These are phyloP conservation scores for Monascus ruber DNA, from an alignment of 2,329 filamentous ascomycete species.

Conservation along the genomic window DNA sequence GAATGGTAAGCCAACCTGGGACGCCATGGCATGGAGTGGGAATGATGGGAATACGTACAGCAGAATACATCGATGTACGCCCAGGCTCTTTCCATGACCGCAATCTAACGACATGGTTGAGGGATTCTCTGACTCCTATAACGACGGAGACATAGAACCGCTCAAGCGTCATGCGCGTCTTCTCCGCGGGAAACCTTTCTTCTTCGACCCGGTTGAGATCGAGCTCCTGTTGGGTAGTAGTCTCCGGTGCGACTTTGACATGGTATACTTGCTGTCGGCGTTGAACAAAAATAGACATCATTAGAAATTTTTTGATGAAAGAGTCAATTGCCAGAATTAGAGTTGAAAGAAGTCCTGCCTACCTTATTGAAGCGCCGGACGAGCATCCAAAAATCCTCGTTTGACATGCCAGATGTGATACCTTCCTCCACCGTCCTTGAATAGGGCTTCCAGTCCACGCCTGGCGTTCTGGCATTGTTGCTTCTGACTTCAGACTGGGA, in stretches of 20 bases:
- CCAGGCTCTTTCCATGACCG: constrained; percentile 67
- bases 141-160: constrained; percentile 71
- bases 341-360: not conserved
- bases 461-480: too few species aligned
- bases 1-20: not conserved
- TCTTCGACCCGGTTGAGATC: constrained; percentile 73
- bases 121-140: constrained; percentile 52
- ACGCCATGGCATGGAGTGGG: not conserved
- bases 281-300: constrained; percentile 11
- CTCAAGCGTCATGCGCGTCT: constrained; percentile 66
- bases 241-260: constrained; percentile 55
- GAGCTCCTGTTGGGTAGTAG: constrained; percentile 51
- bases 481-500: too few species aligned
- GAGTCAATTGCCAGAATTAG: too few species aligned
- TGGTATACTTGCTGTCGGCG: constrained; percentile 50
- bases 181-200: constrained; percentile 76
- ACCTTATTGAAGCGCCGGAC: constrained; percentile 65
- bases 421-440: constrained; percentile 17
- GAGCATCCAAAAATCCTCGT: constrained; percentile 63
- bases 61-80: constrained; percentile 56
- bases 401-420: constrained; percentile 56
- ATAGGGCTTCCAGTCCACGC: not conserved
- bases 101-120: constrained; percentile 64
- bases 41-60: constrained; percentile 24
- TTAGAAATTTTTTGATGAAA: not conserved